Evolutionary conservation across 2,329 filamentous ascomycete species (phyloP).

Genomic region (Alternaria conjuncta): DNA sequence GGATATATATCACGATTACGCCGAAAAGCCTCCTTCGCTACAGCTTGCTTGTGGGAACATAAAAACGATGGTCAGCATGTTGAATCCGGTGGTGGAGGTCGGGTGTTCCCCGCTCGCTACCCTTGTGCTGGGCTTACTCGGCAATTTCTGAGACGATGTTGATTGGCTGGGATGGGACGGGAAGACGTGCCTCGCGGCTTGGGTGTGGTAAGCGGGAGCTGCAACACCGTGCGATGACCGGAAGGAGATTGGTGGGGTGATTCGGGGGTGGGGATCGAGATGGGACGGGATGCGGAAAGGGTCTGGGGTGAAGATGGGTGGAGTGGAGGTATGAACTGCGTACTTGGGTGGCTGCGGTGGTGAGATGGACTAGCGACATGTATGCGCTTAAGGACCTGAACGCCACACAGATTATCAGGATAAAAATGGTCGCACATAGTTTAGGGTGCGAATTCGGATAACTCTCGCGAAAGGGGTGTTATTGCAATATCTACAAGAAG

Average conservation of each 20-base stretch:
- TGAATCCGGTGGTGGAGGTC: neutral
- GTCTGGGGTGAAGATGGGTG: too few relatives aligned
- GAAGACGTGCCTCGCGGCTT: too few relatives aligned
- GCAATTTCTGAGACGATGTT: neutral
- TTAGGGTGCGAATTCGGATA: too few relatives aligned
- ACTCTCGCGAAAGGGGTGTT: too few relatives aligned
- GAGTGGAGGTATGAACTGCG: neutral
- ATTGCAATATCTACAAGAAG: too few relatives aligned
- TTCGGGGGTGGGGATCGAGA: neutral
- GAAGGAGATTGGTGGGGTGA: neutral
- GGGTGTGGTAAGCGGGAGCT: neutral
- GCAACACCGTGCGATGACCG: neutral
- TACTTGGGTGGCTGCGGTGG: too few relatives aligned
- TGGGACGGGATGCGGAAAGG: neutral
- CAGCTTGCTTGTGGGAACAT: neutral
- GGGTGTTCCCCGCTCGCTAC: constrained; percentile 1
- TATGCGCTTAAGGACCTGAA: too few relatives aligned
- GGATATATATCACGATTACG: neutral
- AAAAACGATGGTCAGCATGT: neutral
- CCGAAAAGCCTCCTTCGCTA: neutral
- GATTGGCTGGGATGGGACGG: neutral
- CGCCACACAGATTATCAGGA: too few relatives aligned
- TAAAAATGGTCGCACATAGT: too few relatives aligned
- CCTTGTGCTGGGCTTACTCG: neutral
- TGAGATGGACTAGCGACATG: too few relatives aligned